These are phyloP conservation scores for Tylopilus intermedius DNA, from an alignment of 768 basidiomycete genomes.

Conservation along the genomic window DNA sequence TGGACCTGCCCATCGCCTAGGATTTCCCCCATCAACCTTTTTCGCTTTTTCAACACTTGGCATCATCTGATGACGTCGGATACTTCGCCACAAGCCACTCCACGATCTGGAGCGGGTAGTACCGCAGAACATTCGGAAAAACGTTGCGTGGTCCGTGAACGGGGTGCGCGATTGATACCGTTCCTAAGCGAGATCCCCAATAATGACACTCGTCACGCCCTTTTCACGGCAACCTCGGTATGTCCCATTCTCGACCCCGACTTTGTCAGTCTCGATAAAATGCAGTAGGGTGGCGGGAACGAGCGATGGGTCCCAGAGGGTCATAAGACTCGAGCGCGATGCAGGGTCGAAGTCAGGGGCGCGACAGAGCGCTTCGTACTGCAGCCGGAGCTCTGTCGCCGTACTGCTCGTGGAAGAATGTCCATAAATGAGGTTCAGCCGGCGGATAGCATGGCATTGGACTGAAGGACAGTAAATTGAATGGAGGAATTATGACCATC, in stretches of 20 bases:
- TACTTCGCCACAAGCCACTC: constrained; percentile 43
- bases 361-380: constrained; percentile 58
- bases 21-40: constrained; percentile 52
- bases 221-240: constrained; percentile 60
- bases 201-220: constrained; percentile 55
- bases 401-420: constrained; percentile 28
- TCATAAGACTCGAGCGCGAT: constrained; percentile 42
- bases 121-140: constrained; percentile 52
- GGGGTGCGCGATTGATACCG: constrained; percentile 55
- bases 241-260: constrained; percentile 52
- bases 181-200: constrained; percentile 70
- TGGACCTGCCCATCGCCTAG: constrained; percentile 62
- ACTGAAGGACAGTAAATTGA: constrained; percentile 60
- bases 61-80: constrained; percentile 34
- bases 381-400: constrained; percentile 49
- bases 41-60: constrained; percentile 40
- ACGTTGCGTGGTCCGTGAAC: constrained; percentile 48
- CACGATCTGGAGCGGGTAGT: constrained; percentile 50
- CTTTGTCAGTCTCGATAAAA: constrained; percentile 52
- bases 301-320: constrained; percentile 45
- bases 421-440: too few relatives aligned
- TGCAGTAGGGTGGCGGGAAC: constrained; percentile 42
- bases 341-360: constrained; percentile 53
- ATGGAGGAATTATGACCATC: constrained; percentile 56
- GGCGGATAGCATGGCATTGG: constrained; percentile 63